Evolutionary conservation across 2,329 filamentous ascomycete genomes (phyloP).

Genomic region (Fusarium brachygibbosum): DNA sequence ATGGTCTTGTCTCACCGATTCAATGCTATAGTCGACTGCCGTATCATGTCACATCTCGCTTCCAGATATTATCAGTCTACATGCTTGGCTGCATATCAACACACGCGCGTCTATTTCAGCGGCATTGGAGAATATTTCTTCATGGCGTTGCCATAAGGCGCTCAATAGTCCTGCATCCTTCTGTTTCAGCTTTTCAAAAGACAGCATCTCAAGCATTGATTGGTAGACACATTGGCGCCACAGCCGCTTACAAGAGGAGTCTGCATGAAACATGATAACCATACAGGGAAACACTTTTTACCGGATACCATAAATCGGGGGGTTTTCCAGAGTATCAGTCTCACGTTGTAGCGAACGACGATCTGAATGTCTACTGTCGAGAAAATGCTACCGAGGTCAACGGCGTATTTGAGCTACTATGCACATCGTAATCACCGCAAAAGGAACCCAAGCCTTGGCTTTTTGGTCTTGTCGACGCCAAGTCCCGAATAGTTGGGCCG

Average conservation of each 20-base stretch:
- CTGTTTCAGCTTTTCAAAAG: not conserved
- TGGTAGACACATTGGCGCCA: constrained; percentile 2
- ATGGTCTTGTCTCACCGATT: not conserved
- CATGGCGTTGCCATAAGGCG: not conserved
- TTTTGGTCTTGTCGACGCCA: not conserved
- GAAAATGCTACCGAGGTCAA: constrained; percentile 7
- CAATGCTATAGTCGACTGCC: not conserved
- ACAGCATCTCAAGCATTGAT: not conserved
- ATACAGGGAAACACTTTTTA: not conserved
- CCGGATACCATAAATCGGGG: not conserved
- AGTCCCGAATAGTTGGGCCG: not conserved
- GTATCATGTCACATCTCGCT: not conserved
- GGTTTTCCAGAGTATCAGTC: not conserved
- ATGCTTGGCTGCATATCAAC: not conserved
- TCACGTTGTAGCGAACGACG: constrained; percentile 18
- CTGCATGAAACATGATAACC: constrained; percentile 25
- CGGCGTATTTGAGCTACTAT: constrained; percentile 2
- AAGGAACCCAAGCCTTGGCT: constrained; percentile 21
- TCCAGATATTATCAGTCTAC: not conserved
- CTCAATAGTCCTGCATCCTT: not conserved
- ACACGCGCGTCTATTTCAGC: not conserved
- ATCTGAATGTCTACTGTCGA: constrained; percentile 23
- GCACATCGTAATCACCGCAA: constrained; percentile 35
- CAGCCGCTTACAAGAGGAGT: constrained; percentile 6
- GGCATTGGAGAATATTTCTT: not conserved